Percentiles rank a stretch among this genome's conserved stretches.
Evolutionary conservation across 176 grass and related monocot genomes (phyloP).

Genomic region (Otatea glauca): DNA sequence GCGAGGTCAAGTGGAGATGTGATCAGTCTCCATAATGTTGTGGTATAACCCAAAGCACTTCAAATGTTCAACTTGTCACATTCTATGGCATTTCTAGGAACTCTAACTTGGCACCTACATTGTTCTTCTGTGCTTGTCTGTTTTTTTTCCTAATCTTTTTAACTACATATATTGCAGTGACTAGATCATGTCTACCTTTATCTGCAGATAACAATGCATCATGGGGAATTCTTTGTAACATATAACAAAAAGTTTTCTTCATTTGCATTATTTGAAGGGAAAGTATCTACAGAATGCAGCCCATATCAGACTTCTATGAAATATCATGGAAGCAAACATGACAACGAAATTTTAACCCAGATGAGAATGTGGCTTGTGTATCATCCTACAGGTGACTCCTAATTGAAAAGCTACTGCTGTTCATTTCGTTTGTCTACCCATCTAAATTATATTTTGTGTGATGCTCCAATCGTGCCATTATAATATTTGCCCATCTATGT

Average conservation of each 20-base stretch:
- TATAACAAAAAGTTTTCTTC: conserved; percentile 75
- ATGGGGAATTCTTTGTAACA: conserved; percentile 59
- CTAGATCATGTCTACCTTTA: conserved; percentile 36
- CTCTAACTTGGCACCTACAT: not conserved
- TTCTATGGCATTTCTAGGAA: not conserved
- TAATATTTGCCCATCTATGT: conserved; percentile 18
- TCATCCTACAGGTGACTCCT: conserved; percentile 48
- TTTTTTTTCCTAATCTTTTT: not conserved
- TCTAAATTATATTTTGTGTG: conserved; percentile 11
- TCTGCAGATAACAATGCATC: conserved; percentile 66
- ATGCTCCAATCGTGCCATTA: not conserved
- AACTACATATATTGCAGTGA: not conserved
- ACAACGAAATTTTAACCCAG: conserved; percentile 55
- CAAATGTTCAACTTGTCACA: conserved; percentile 40
- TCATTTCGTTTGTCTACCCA: conserved; percentile 19
- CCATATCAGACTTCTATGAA: conserved; percentile 64
- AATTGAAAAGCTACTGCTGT: conserved; percentile 3
- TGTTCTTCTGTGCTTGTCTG: conserved; percentile 13
- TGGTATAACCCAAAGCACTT: conserved; percentile 53
- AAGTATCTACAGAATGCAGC: conserved; percentile 43
- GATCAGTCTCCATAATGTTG: conserved; percentile 75
- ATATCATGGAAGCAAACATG: conserved; percentile 56
- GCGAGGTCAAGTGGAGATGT: conserved; percentile 70
- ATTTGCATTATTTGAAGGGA: conserved; percentile 82
- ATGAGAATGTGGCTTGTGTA: conserved; percentile 62